Evolutionary conservation across 1,139 yeast genomes (phyloP).

Genomic region (Nakaseomyces glabratus): DNA sequence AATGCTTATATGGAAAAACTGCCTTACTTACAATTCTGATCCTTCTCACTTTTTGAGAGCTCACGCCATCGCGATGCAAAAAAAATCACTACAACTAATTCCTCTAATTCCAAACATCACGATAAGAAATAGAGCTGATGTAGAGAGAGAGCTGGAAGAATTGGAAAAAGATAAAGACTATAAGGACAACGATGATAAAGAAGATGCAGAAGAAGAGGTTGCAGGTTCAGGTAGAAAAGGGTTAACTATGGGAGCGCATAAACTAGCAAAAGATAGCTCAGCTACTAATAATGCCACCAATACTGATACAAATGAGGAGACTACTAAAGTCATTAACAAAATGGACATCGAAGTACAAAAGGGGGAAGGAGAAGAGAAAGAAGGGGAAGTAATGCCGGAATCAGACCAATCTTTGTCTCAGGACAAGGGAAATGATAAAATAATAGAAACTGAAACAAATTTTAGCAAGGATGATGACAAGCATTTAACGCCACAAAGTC

Average conservation of each 20-base stretch:
- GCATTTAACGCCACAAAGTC: not conserved
- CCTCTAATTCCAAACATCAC: slow-evolving; percentile 86
- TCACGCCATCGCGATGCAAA: slow-evolving; percentile 95
- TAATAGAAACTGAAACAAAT: not conserved
- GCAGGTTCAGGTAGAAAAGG: slow-evolving; percentile 32
- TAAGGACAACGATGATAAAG: slow-evolving; percentile 19
- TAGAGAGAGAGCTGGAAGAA: slow-evolving; percentile 71
- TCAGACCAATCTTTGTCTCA: too few species aligned
- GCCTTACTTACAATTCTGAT: slow-evolving; percentile 87
- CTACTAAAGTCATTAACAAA: slow-evolving; percentile 8
- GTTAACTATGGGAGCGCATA: slow-evolving; percentile 31
- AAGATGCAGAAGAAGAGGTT: slow-evolving; percentile 22
- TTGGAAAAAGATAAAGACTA: slow-evolving; percentile 26
- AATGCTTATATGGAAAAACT: slow-evolving; percentile 92
- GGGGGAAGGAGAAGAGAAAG: slow-evolving; percentile 7
- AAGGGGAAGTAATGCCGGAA: too few species aligned
- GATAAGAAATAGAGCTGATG: slow-evolving; percentile 71
- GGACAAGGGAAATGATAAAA: not conserved
- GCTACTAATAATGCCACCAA: too few species aligned
- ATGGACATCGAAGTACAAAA: slow-evolving; percentile 1
- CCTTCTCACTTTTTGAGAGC: slow-evolving; percentile 86
- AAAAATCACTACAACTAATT: slow-evolving; percentile 62
- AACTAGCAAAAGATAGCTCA: slow-evolving; percentile 17
- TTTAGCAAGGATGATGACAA: not conserved
- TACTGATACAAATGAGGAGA: slow-evolving; percentile 7